Base-by-base conservation (phyloP, 164 flowering plant genomes). In the Aristolochia californica region DNA sequence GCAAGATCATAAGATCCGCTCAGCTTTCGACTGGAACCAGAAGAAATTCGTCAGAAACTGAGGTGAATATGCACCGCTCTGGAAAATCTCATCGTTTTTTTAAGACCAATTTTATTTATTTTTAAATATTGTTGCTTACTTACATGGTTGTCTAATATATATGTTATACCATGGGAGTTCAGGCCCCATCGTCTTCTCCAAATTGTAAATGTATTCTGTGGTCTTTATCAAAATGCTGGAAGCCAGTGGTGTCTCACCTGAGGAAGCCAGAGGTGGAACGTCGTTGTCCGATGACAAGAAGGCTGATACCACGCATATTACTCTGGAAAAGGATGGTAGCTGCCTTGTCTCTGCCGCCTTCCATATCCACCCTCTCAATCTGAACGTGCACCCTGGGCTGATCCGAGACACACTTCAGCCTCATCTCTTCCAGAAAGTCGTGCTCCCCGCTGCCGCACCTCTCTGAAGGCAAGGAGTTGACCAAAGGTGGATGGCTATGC, bases 211-310 rank as follows among this genome's bases (percentile, higher is more conserved):
- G 2, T 28, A 28, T 28, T 28, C 40, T n/a, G n/a, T n/a, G n/a
- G n/a, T n/a, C n/a, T n/a, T n/a, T n/a, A n/a, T n/a, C n/a, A n/a
- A n/a, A n/a, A n/a, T n/a, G n/a, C n/a, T n/a, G n/a, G n/a, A n/a
- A n/a, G n/a, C n/a, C n/a, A n/a, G n/a, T n/a, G 40, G 49, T 47
- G n/a, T 50, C 63, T 60, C 59, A 83, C 95, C 87, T 82, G 67
- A 83, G 72, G 10, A 84, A 59, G 17, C 82, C 77, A 8, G 64
- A 72, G 24, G 54, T 50, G n/a, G 86, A 70, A 48, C 82, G 79
- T 8, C 78, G 67, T 65, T 88, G 91, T 50, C 96, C 89, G 45
- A 85, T 65, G 25, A 88, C 70, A 17, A 85, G 74, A 12, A 85
- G 65, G 64, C 83, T 87, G 14, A 80, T 56, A 0, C 75, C 69